Evolutionary conservation across 768 basidiomycete genomes (phyloP).

Genomic region (Tylopilus sp.): DNA sequence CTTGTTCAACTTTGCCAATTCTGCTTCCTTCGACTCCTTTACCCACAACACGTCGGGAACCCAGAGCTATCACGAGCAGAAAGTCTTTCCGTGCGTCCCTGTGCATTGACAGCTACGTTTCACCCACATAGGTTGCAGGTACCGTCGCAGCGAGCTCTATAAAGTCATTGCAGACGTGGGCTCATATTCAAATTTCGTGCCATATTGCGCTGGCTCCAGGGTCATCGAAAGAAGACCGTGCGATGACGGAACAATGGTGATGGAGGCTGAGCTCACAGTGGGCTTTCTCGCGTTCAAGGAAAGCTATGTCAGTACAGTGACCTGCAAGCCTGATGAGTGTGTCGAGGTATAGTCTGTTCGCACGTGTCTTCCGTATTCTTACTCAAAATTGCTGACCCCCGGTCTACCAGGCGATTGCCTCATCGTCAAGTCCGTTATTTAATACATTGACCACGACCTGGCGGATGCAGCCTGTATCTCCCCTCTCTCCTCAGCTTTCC

Average conservation of each 20-base stretch:
- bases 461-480: slow-evolving; percentile 62
- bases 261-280: slow-evolving; percentile 85
- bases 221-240: slow-evolving; percentile 41
- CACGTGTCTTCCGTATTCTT: slow-evolving; percentile 1
- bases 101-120: slow-evolving; percentile 3
- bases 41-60: slow-evolving; percentile 31
- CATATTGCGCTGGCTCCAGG: slow-evolving; percentile 78
- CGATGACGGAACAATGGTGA: slow-evolving; percentile 38
- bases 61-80: slow-evolving; percentile 77
- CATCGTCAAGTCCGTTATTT: slow-evolving; percentile 71
- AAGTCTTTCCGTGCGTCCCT: slow-evolving; percentile 80
- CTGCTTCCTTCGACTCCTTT: slow-evolving; percentile 44
- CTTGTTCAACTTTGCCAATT: slow-evolving; percentile 50
- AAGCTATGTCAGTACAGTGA: slow-evolving; percentile 83
- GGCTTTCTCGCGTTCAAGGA: slow-evolving; percentile 88
- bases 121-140: slow-evolving; percentile 45
- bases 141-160: slow-evolving; percentile 76
- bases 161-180: slow-evolving; percentile 82
- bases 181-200: slow-evolving; percentile 84
- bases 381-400: slow-evolving; percentile 8
- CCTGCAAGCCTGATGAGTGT: slow-evolving; percentile 69
- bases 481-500: slow-evolving; percentile 39
- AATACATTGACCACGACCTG: slow-evolving; percentile 67
- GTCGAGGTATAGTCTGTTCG: slow-evolving; percentile 52
- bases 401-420: slow-evolving; percentile 57